A percentile compares a stretch with the other conserved stretches of the same genome.
Conservation (phyloP, 768 basidiomycete genomes). For the Panaeolus papilionaceus region DNA sequence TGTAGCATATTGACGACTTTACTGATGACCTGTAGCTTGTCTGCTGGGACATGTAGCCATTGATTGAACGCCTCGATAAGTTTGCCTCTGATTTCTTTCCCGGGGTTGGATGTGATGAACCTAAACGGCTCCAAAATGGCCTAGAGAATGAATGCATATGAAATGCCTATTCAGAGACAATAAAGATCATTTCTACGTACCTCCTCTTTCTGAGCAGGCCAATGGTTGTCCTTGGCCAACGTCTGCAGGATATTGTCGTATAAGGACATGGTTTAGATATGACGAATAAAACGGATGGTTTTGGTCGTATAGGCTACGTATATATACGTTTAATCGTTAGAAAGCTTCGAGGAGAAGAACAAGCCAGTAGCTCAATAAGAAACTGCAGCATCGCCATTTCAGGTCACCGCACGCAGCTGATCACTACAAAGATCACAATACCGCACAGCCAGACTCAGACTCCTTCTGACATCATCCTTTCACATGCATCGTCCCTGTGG, state of each 20-base stretch:
- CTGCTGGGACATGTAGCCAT: conserved; percentile 85
- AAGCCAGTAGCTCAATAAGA: not conserved
- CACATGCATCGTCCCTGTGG: not conserved
- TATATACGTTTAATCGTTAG: not conserved
- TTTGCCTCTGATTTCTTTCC: conserved; percentile 89
- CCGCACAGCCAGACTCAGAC: conserved; percentile 1
- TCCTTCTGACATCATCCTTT: conserved; percentile 11
- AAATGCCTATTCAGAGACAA: not conserved
- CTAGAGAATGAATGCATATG: conserved; percentile 24
- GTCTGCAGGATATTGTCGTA: conserved; percentile 14
- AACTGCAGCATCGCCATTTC: conserved; percentile 9
- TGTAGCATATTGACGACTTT: conserved; percentile 94
- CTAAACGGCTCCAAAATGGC: conserved; percentile 85
- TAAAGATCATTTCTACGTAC: not conserved
- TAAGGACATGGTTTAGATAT: not conserved
- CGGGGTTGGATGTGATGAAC: conserved; percentile 83
- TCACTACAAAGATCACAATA: not conserved
- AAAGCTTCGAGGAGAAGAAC: not conserved
- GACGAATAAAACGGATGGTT: not conserved
- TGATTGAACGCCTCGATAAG: conserved; percentile 93
- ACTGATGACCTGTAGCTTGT: conserved; percentile 75
- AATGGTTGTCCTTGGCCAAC: not conserved
- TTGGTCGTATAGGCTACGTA: not conserved
- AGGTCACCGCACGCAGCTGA: conserved; percentile 11
- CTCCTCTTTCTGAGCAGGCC: conserved; percentile 9